A percentile compares a stretch with the other conserved stretches of the same genome.
Evolutionary conservation across 176 grass and related monocot genomes (phyloP).

Genomic region (Aegilops umbellulata): DNA sequence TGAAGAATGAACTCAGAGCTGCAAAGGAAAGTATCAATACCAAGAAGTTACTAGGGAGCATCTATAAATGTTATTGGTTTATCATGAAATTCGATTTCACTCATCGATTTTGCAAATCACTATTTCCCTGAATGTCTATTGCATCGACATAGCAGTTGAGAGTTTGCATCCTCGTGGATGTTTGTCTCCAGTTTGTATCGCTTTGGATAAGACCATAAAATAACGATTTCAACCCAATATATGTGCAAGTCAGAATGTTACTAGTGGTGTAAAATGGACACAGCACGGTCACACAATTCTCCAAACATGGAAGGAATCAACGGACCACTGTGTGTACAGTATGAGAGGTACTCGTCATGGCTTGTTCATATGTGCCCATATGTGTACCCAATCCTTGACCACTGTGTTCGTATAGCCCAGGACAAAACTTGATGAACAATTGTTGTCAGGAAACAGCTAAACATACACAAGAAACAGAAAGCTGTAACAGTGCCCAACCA

Average conservation of each 20-base stretch:
- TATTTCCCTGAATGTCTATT: background rate
- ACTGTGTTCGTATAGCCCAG: conserved; percentile 19
- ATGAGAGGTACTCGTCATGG: background rate
- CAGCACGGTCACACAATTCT: background rate
- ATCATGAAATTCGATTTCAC: background rate
- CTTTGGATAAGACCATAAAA: conserved; percentile 31
- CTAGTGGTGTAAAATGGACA: no score
- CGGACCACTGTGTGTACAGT: background rate
- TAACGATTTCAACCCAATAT: background rate
- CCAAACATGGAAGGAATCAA: background rate
- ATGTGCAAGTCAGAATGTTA: no score
- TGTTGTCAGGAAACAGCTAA: conserved; percentile 30
- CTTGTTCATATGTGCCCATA: background rate
- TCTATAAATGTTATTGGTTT: no score
- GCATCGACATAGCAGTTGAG: background rate
- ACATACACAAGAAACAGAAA: conserved; percentile 12
- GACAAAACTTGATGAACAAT: conserved; percentile 27
- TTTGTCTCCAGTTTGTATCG: background rate
- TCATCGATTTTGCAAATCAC: background rate
- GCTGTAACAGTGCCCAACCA: background rate
- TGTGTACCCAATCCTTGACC: background rate
- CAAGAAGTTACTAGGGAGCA: no score
- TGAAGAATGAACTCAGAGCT: no score
- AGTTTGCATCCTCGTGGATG: background rate
- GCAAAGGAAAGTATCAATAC: no score